phyloP scores from a whole-genome alignment of 768 basidiomycete species.

The Phaffia tasmanica region DNA sequence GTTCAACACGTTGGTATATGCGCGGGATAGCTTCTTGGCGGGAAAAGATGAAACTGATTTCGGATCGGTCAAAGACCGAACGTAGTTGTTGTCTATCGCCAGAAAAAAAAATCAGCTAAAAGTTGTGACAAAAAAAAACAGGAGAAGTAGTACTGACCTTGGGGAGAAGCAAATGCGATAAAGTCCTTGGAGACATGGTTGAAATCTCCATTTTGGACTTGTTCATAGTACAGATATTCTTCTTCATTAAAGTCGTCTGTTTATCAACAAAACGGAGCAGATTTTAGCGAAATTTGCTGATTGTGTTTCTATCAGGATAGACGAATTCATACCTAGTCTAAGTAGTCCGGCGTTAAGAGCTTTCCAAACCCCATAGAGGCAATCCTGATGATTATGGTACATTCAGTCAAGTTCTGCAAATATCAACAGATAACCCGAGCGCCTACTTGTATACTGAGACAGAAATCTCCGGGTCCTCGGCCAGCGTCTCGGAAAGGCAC shows the following conservation, averaged over 20 bases:
- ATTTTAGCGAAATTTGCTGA: too few species aligned
- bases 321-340: conserved; percentile 28
- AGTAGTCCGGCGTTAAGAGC: conserved; percentile 36
- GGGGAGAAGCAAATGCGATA: conserved; percentile 83
- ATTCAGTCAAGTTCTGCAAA: conserved; percentile 45
- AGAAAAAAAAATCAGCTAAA: conserved; percentile 38
- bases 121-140: background rate
- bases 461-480: conserved; percentile 81
- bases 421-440: conserved; percentile 21
- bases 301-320: too few species aligned
- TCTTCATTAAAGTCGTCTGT: conserved; percentile 49
- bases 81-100: conserved; percentile 31
- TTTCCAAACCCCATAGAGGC: conserved; percentile 80
- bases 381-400: conserved; percentile 48
- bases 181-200: conserved; percentile 51
- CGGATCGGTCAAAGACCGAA: conserved; percentile 29
- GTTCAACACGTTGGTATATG: conserved; percentile 81
- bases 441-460: conserved; percentile 84
- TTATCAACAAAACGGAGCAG: too few species aligned
- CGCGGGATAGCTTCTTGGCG: conserved; percentile 67
- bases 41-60: conserved; percentile 45
- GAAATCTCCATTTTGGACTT: conserved; percentile 86
- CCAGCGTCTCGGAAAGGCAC: conserved; percentile 96
- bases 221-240: conserved; percentile 47
- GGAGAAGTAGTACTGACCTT: conserved; percentile 51